Evolutionary conservation across 2,329 filamentous ascomycete species (phyloP), one percentile per base, ranked within the genome.

Genomic region (Trichoderma sp.): DNA sequence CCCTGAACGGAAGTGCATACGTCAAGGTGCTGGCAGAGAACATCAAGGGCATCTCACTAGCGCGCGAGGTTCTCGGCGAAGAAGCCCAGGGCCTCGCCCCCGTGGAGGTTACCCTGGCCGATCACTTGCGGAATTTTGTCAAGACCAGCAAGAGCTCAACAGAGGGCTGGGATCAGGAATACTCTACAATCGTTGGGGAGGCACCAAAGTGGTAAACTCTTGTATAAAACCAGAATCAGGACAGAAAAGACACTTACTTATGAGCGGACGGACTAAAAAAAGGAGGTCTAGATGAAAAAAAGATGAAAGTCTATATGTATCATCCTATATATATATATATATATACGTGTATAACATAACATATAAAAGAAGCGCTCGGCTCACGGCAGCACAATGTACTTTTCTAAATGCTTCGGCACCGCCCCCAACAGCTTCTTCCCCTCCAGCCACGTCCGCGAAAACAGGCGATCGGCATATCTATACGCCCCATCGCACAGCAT

Each of bases 401-500:
- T 97, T 79, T 92, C 88, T 77, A 98, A 80, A 77, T 92, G 90
- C 82, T 92, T 87, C 7, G 96, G 96, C 78, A 99, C 90, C 54
- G 94, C 90, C 32, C 83, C 87, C 56, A 96, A 80, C 72, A 99
- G 83, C 69, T 91, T 91, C 89, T 98, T 99, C 76, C 90, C 88
- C 79, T 89, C 85, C 73, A 99, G 82, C 96, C 96, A 99, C 80
- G 91, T 94, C 79, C 88, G 89, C 56, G 93, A 97, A 82, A 99
- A 99, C 71, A 99, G 80, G 43, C 96, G 86, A 72, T 99, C 96
- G 5, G 96, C 96, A 79, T 99, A 99, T 76, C 96, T 85, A 78
- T 99, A 98, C n/a, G 96, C 96, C 70, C 96, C 96, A 78, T 99
- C 96, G 77, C 93, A 97, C 55, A 99, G 86, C 68, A 98, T 87